These are phyloP conservation scores for Cystoderma amianthinum DNA, from an alignment of 768 basidiomycete species.

Conservation along the genomic window DNA sequence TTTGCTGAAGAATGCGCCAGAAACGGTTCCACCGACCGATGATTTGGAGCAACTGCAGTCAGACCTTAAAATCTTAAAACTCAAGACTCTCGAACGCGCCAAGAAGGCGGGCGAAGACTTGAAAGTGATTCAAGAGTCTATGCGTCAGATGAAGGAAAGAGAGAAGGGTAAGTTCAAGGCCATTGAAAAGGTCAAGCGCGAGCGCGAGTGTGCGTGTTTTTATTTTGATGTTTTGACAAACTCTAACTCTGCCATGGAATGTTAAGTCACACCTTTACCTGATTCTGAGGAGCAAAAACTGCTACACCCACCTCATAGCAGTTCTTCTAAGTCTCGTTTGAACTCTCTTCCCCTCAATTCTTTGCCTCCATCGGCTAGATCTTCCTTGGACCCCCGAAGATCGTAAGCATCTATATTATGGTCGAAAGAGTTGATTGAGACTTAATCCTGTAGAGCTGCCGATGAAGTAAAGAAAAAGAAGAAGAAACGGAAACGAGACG, in stretches of 20 bases:
- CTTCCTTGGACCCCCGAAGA: conserved; percentile 58
- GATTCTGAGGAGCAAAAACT: conserved; percentile 44
- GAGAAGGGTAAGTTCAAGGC: conserved; percentile 68
- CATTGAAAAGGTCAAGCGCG: conserved; percentile 66
- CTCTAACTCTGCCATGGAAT: conserved; percentile 5
- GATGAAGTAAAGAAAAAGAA: conserved; percentile 72
- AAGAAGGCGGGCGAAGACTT: conserved; percentile 76
- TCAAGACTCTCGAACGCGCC: conserved; percentile 51
- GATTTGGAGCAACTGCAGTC: conserved; percentile 61
- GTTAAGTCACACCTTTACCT: conserved; percentile 32
- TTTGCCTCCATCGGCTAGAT: conserved; percentile 41
- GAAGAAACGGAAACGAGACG: conserved; percentile 80
- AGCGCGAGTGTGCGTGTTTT: conserved; percentile 63
- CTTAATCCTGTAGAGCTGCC: conserved; percentile 12
- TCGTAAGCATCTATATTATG: conserved; percentile 31
- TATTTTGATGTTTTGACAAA: conserved; percentile 12
- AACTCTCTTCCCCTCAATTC: conserved; percentile 38
- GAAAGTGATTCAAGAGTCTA: conserved; percentile 66
- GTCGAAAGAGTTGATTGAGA: conserved; percentile 5
- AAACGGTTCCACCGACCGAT: conserved; percentile 62
- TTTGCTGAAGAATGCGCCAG: conserved; percentile 57
- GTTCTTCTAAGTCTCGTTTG: conserved; percentile 36
- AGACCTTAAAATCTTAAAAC: conserved; percentile 51
- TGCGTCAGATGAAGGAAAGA: conserved; percentile 71
- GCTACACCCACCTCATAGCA: conserved; percentile 22